Evolutionary conservation across 2,329 filamentous ascomycete genomes (phyloP), one percentile per base, ranked within the genome.

Genomic region (Alternaria novae-zelandiae): DNA sequence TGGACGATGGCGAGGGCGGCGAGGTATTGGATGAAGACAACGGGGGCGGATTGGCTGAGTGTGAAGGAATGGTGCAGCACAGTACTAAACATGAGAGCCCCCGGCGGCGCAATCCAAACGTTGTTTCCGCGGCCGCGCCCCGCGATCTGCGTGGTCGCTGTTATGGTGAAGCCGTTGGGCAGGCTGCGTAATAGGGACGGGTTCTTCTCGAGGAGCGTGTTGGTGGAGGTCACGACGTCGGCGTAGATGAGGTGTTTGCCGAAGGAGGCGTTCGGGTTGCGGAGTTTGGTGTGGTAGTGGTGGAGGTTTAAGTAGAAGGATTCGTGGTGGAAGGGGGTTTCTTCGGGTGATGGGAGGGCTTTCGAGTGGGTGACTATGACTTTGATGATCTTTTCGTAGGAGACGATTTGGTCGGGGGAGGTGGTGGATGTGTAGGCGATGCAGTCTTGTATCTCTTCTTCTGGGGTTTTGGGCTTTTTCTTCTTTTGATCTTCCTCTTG

Each of bases 21-120:
- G 13, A 99, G 86, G 77, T 99, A 99, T 79, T 98, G 96, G 26
- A 98, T 86, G 79, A 99, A 98, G 1, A 97, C 90, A 10, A 98
- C 90, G 0, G 96, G 94, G 0, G 92, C 91, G 2, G 85, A 87
- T 46, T 86, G 84, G 9, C 89, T 90, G 9, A 96, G 86, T 28
- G 90, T 85, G 28, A 92, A 88, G 1, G 91, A 87, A 80, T 99
- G 96, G 66, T 93, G 92, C 69, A 99, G 88, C 43, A 96, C 89
- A 0, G 91, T 93, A 10, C 93, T 97, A 82, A 97, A 96, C 78
- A 97, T 91, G 6, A 98, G 85, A 36, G 89, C 89, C 1, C 96
- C 96, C 0, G 92, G 88, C 1, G 96, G 96, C 0, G 94, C 93
- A 5, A 99, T 89, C 96, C 96, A 99, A 63, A 97, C 92, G 72